Percentiles rank a stretch among this genome's conserved stretches.
Evolutionary conservation across 148 eudicot species (phyloP).

Genomic region (Hydrangea macrophylla): DNA sequence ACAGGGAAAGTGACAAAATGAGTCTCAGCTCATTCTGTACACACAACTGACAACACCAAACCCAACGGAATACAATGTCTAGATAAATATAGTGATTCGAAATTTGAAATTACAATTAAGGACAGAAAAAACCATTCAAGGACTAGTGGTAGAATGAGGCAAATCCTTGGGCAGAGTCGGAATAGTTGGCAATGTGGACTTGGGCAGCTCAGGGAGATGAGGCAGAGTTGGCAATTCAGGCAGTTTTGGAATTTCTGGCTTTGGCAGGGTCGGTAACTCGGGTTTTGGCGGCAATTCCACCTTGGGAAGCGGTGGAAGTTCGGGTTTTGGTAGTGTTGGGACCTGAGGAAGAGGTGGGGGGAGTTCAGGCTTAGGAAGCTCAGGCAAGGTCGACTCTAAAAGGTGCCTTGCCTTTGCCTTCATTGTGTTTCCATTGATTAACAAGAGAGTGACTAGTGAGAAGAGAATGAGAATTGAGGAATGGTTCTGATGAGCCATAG

Average conservation of each 20-base stretch:
- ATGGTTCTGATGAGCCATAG: constrained; percentile 3
- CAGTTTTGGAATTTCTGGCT: constrained; percentile 14
- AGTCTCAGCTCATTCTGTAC: neutral
- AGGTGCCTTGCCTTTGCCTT: constrained; percentile 20
- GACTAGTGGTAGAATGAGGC: neutral
- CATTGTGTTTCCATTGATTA: neutral
- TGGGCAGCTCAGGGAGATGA: constrained; percentile 1
- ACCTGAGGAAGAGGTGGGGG: too few species aligned
- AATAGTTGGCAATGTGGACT: neutral
- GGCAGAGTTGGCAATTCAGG: constrained; percentile 12
- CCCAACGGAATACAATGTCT: neutral
- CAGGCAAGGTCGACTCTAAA: constrained; percentile 20
- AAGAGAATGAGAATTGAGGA: constrained; percentile 1
- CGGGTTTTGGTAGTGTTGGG: constrained; percentile 6
- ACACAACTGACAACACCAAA: neutral
- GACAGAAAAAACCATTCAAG: too few species aligned
- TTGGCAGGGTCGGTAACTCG: constrained; percentile 3
- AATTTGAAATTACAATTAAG: too few species aligned
- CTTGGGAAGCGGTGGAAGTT: neutral
- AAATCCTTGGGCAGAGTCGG: constrained; percentile 1
- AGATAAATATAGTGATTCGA: too few species aligned
- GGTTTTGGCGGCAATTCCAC: neutral
- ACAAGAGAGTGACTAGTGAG: constrained; percentile 12
- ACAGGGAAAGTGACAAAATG: neutral
- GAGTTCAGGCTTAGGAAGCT: too few species aligned